Base-by-base conservation (phyloP, 2,329 filamentous ascomycete species). In the Pyricularia pennisetigena region DNA sequence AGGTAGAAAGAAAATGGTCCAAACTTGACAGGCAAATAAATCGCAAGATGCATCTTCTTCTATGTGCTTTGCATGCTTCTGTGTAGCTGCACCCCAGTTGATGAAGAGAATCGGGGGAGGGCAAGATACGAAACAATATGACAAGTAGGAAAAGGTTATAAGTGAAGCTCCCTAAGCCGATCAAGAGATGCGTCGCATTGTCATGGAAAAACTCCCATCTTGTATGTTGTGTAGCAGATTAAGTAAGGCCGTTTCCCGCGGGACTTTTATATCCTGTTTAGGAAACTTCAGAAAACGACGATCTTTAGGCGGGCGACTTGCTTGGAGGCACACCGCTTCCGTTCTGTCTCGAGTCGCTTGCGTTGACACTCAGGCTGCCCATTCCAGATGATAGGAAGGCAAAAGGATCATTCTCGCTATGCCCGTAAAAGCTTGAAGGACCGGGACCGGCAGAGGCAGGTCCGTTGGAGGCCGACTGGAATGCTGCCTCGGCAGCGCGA, bases 401-500 rank as follows among this genome's bases (percentile, higher is more conserved):
- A 78, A 94, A 94, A 12, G 91, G 90, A 73, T 94, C 91, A 72
- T 83, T 89, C 75, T 91, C 89, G 68, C 81, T 82, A 70, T 78
- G 82, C 76, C 90, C 90, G 74, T 90, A 91, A 75, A 87, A 88
- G 80, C 91, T 92, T 61, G 90, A 88, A 41, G 90, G 88, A 59
- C 90, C 91, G 35, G 90, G 88, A 57, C 90, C 91, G 70, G 89
- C 90, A 63, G 91, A 92, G 20, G 89, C 88, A 24, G 90, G 90
- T 68, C 91, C 92, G 73, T 95, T 94, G 73, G 90, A 90, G 57
- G 92, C 93, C 59, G 91, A 92, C 76, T 92, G 92, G 83, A 99
- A 99, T 29, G 95, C 94, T 70, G 93, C 93, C 81, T 98, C 94
- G 20, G 94, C 93, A 71, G 93, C 91, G 71, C 94, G 92, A 82